phyloP scores from a whole-genome alignment of 768 basidiomycete species.

The Leccinellum luteum region DNA sequence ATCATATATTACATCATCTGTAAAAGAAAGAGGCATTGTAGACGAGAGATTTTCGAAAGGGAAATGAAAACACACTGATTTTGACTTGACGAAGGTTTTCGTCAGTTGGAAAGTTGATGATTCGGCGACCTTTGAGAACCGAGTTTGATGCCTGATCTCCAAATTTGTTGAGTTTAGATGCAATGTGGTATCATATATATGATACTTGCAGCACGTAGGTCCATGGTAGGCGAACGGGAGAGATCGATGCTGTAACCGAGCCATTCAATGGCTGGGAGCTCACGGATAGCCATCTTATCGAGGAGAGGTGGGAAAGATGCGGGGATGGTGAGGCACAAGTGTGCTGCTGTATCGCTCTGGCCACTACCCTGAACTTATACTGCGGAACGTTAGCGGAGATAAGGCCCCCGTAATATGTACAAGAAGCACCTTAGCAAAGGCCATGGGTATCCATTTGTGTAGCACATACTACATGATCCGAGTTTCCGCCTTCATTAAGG shows the following conservation, averaged over 20 bases:
- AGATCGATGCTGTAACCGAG: constrained; percentile 11
- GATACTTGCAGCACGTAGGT: constrained; percentile 5
- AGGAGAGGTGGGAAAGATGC: not conserved
- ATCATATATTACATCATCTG: not conserved
- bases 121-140: constrained; percentile 2
- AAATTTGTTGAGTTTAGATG: not conserved
- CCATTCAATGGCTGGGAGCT: constrained; percentile 10
- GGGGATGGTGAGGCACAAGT: not conserved
- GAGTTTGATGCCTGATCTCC: not conserved
- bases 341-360: not conserved
- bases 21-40: not conserved
- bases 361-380: not conserved
- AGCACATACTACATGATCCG: not conserved
- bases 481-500: too few species aligned
- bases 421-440: not conserved
- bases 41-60: not conserved
- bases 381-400: not conserved
- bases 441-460: not conserved
- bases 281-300: not conserved
- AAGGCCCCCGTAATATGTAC: not conserved
- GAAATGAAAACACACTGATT: not conserved
- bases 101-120: not conserved
- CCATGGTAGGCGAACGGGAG: constrained; percentile 10
- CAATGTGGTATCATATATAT: not conserved
- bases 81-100: not conserved